phyloP scores from a whole-genome alignment of 768 basidiomycete genomes.

The Coprinopsis sp. region DNA sequence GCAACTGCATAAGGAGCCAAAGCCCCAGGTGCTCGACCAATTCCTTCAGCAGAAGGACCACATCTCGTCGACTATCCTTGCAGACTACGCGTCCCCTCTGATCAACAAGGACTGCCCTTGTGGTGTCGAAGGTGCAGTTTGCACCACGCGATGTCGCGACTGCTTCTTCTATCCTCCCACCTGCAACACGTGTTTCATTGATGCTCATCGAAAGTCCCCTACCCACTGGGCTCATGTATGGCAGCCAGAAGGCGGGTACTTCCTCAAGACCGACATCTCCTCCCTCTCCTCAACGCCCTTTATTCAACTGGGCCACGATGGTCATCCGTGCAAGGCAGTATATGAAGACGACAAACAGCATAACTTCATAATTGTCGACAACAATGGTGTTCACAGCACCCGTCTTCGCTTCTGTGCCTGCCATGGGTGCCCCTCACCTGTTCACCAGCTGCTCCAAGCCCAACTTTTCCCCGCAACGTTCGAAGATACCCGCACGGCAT shows the following conservation, averaged over 20 bases:
- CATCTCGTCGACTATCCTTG: not conserved
- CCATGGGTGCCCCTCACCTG: slow-evolving; percentile 6
- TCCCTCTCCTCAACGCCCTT: slow-evolving; percentile 5
- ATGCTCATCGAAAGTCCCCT: slow-evolving; percentile 12
- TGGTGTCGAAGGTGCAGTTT: not conserved
- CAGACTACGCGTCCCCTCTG: not conserved
- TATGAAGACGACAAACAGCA: slow-evolving; percentile 5
- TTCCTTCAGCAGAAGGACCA: no score
- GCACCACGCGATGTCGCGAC: slow-evolving; percentile 14
- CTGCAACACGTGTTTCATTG: slow-evolving; percentile 20
- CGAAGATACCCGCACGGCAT: slow-evolving; percentile 17
- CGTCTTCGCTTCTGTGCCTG: slow-evolving; percentile 22
- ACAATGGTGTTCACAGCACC: slow-evolving; percentile 23
- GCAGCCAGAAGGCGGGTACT: slow-evolving; percentile 13
- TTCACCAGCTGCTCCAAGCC: slow-evolving; percentile 19
- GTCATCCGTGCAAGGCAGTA: slow-evolving; percentile 9
- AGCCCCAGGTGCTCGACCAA: no score
- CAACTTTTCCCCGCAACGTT: slow-evolving; percentile 24
- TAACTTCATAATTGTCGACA: slow-evolving; percentile 18
- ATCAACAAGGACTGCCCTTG: no score
- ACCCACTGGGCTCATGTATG: slow-evolving; percentile 25
- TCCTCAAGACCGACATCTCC: slow-evolving; percentile 20
- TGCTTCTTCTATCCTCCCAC: slow-evolving; percentile 5
- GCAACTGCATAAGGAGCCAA: no score
- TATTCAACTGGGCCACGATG: slow-evolving; percentile 19